Conservation (phyloP, 2,329 filamentous ascomycete species). For the Microcera coccophila region DNA sequence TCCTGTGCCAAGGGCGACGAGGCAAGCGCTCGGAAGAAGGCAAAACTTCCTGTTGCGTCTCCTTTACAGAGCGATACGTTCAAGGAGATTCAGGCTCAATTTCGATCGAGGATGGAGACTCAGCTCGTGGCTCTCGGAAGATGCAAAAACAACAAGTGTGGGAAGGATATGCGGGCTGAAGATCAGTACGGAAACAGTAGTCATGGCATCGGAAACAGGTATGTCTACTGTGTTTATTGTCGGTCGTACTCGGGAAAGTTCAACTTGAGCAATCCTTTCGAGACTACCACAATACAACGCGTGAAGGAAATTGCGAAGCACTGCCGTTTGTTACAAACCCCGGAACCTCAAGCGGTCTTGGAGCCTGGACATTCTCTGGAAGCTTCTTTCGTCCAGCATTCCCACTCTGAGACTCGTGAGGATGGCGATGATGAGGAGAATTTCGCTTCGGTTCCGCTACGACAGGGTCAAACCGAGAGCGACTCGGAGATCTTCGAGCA, state of each 20-base stretch:
- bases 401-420: too few species aligned
- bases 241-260: background rate
- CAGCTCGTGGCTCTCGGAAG: background rate
- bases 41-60: background rate
- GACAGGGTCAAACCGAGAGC: too few species aligned
- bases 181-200: background rate
- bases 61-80: background rate
- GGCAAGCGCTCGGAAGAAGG: background rate
- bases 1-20: background rate
- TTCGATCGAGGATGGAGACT: background rate
- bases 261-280: background rate
- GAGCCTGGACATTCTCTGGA: too few species aligned
- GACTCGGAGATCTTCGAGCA: too few species aligned
- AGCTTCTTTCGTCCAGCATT: too few species aligned
- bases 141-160: conserved; percentile 1
- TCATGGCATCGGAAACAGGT: conserved; percentile 1
- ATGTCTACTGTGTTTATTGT: conserved; percentile 1
- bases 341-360: conserved; percentile 1
- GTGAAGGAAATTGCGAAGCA: background rate
- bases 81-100: background rate
- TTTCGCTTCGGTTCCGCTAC: too few species aligned
- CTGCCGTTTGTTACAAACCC: too few species aligned
- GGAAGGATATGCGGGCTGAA: background rate
- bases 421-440: too few species aligned
- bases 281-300: background rate